Base-by-base conservation (phyloP, 2,329 filamentous ascomycete genomes). In the Colletotrichum tanaceti region DNA sequence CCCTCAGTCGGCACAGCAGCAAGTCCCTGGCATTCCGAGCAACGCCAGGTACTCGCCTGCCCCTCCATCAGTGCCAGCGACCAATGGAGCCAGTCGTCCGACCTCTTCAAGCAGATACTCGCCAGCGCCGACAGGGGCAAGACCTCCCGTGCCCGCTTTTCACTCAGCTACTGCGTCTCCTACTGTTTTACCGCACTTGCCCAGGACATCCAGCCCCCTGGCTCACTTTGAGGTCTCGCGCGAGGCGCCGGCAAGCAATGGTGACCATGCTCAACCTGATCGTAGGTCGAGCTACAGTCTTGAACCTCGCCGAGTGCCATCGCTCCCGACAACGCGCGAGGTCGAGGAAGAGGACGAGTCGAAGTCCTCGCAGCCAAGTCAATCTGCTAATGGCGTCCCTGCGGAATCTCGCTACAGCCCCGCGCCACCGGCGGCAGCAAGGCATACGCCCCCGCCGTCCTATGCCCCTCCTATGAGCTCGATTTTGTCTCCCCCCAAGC, bases 131-230 rank as follows among this genome's bases (percentile, higher is more conserved):
- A 73, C 79, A 10, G 73, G 73, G 22, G 75, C 79, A 7, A 82
- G 85, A 14, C 77, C 80, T 2, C 70, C 76, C 22, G 77, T 79
- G n/a, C 80, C 77, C 53, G 84, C 86, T 20, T 82, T 80, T 20
- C 77, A 78, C 69, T 62, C 80, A 16, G 73, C 75, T 35, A 72
- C 76, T 32, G 73, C 79, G 7, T 78, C 77, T 22, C 75, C 79
- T 1, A 77, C 86, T 16, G 77, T 83, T 44, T 79, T 90, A 47
- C 80, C 87, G 54, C 87, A 90, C 73, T 84, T 88, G 70, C 89
- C 89, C 10, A 82, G 89, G 71, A 91, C 89, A 1, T 91, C 89
- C 1, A 91, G 89, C 71, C 89, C 89, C 0, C 77, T 91, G 67
- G 89, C 89, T 6, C 87, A 91, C 72, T 90, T 89, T 67, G 89